Evolutionary conservation across 2,329 filamentous ascomycete genomes (phyloP).

Genomic region (Tolypocladium amazonense): DNA sequence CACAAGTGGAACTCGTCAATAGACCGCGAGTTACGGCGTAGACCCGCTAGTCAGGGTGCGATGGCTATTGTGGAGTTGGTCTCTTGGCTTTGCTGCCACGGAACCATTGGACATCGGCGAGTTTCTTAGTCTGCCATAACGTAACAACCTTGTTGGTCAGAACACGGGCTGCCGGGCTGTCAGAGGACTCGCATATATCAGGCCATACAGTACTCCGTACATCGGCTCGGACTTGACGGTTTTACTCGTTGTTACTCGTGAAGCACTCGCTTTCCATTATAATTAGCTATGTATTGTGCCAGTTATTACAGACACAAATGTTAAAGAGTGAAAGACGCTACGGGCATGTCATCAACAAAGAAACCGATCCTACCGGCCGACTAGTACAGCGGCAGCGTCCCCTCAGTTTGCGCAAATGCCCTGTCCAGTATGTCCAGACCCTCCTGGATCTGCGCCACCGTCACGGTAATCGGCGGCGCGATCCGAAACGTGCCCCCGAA

Average conservation of each 20-base stretch:
- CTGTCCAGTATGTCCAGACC: constrained; percentile 46
- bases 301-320: neutral
- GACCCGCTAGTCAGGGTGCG: neutral
- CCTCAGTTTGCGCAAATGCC: constrained; percentile 31
- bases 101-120: neutral
- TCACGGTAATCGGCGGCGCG: constrained; percentile 49
- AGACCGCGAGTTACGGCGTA: neutral
- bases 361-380: neutral
- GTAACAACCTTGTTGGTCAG: neutral
- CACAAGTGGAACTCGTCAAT: neutral
- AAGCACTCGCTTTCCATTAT: neutral
- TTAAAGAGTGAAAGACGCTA: neutral
- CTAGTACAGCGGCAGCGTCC: constrained; percentile 18
- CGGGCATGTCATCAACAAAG: neutral
- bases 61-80: neutral
- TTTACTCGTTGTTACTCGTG: too few species aligned
- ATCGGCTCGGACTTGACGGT: neutral
- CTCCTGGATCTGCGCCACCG: constrained; percentile 34
- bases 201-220: neutral
- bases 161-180: too few species aligned
- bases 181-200: neutral
- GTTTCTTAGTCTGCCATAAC: neutral
- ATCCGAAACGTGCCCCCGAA: constrained; percentile 49
- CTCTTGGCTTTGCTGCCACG: neutral
- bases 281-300: neutral